Base-by-base conservation (phyloP, 768 basidiomycete species). In the Psilocybe sp. region DNA sequence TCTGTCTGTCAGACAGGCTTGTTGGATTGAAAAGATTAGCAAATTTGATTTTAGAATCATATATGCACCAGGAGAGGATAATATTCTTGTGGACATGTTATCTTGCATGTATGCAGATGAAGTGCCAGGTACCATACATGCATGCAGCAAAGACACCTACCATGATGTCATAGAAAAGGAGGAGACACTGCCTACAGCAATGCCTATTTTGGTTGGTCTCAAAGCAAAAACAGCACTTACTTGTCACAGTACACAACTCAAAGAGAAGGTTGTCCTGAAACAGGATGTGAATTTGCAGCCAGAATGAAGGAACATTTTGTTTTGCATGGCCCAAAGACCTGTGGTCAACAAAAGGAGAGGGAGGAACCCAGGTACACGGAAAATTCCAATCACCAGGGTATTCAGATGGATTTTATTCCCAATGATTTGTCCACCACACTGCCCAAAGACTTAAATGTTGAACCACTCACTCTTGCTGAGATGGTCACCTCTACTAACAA, bases 21-120 rank as follows among this genome's bases (percentile, higher is more conserved):
- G 66, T 0, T 77, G 76, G 77, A 20, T 69, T 3, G 65, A 76
- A 48, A 66, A 68, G 16, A 50, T 80, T 0, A 47, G 55, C 0
- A 56, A 69, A 14, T 79, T 73, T 48, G 66, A 77, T 36, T 79
- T 60, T 43, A 57, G 52, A 50, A 63, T 64, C 13, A 56, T 51
- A 13, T 69, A 69, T 46, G 59, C 68, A 1, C 60, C 67, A 0
- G 77, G 76, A 0, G 55, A 58, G 0, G 63, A 69, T 4, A 77
- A 80, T 50, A 56, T 64, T 0, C 51, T 72, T 0, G 66, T 71
- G 0, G 75, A 80, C 56, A 67, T 73, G 0, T 54, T 80, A 5
- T 78, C 74, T 0, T 56, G 67, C 3, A 49, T 32, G 18, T 69
- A 64, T 39, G 56, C 60, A 12, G 59, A 60, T 46, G 59, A 64